Evolutionary conservation across 345 rosid species (phyloP), one percentile per base, ranked within the genome.

Genomic region (Gossypium herbaceum): DNA sequence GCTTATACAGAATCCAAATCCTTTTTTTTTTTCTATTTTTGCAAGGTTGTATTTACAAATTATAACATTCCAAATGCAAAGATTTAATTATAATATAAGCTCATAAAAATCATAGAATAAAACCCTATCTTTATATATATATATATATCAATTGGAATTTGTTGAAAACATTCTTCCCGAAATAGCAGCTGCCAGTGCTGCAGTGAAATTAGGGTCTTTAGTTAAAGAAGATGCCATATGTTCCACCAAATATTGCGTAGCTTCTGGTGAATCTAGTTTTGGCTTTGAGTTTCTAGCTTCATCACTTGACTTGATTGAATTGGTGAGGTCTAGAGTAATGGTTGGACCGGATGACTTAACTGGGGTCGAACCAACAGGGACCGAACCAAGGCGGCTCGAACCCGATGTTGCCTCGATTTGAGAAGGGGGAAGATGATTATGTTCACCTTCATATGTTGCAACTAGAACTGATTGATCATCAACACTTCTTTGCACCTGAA

Each of bases 361-460:
- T 7, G 88, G 73, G 56, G 90, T 68, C 7, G 89, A 70, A 81
- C 86, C 73, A 16, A 87, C 73, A n/a, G 88, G 78, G 50, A 61
- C 89, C 58, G 90, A 71, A 69, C 86, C 81, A 68, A 74, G 62
- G 41, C 90, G 87, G 84, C 73, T 89, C 27, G 88, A 73, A 50
- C 89, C 82, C 1, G 85, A 71, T 75, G 84, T 79, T 71, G 91
- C 85, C 61, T 93, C 97, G 73, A 77, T 69, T 65, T 86, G 90
- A 11, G 93, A 83, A 0, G 92, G 93, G 77, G 79, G 84, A 25
- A 94, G 93, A 85, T 95, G 99, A 81, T 91, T 95, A 84, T 95
- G 99, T 78, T 91, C 99, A 17, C 99, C 99, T 76, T 95, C 99
- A 51, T 95, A 95, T 5, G 99, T 93, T 12, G 99, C 98, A 15